These are phyloP conservation scores for Globisporangium megalacanthum DNA, from an alignment of 352 stramenopile genomes.

Conservation along the genomic window DNA sequence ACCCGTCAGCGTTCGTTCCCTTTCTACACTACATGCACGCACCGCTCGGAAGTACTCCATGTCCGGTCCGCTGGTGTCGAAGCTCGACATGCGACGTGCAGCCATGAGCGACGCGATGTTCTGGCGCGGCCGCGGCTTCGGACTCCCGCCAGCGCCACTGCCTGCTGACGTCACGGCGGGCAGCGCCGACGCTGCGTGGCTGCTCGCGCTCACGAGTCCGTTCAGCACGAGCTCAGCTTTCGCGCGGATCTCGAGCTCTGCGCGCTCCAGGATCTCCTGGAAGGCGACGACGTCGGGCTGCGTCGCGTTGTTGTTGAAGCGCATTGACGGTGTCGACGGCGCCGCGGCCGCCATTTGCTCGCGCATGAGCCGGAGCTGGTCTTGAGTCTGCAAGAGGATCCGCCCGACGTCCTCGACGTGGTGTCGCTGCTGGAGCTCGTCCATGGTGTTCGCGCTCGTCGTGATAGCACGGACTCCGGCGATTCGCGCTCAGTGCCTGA, in stretches of 20 bases:
- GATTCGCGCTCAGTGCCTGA: too few relatives aligned
- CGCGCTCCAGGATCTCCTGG: conserved; percentile 64
- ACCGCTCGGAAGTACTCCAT: conserved; percentile 50
- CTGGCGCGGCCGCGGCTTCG: conserved; percentile 3
- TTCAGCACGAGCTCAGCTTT: conserved; percentile 79
- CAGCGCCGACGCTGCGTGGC: conserved; percentile 9
- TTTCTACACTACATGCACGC: background rate
- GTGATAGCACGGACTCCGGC: too few relatives aligned
- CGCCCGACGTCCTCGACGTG: conserved; percentile 80
- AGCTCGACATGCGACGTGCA: conserved; percentile 1
- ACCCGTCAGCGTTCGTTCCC: too few relatives aligned
- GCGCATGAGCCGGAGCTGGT: conserved; percentile 67
- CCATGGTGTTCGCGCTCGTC: conserved; percentile 27
- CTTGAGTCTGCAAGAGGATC: conserved; percentile 76
- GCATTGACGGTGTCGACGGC: conserved; percentile 19
- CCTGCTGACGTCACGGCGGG: conserved; percentile 20
- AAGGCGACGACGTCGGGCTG: conserved; percentile 37
- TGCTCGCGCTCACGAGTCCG: conserved; percentile 53
- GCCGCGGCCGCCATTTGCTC: conserved; percentile 56
- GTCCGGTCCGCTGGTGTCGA: conserved; percentile 14
- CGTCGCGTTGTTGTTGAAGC: conserved; percentile 14
- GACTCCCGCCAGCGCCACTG: conserved; percentile 1
- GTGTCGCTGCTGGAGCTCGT: conserved; percentile 71
- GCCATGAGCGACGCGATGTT: conserved; percentile 18
- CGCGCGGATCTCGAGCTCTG: conserved; percentile 60